These are phyloP conservation scores for Chlorociboria aeruginascens DNA, from an alignment of 495 filamentous ascomycete genomes.

Conservation along the genomic window DNA sequence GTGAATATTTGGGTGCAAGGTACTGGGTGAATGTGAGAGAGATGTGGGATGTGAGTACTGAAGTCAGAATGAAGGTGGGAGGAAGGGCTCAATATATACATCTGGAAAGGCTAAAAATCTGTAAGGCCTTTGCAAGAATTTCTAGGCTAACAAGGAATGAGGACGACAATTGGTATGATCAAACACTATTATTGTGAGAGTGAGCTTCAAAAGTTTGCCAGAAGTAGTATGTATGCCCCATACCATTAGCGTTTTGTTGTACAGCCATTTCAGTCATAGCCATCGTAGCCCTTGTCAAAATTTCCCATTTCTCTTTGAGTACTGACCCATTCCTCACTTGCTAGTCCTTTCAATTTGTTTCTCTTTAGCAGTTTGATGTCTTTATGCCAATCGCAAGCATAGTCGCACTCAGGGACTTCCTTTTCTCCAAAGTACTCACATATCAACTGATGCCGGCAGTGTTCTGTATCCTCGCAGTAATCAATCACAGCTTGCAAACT, in stretches of 20 bases:
- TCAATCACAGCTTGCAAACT: conserved; percentile 48
- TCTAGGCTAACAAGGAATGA: neutral
- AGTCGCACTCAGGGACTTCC: conserved; percentile 52
- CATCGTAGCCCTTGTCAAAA: conserved; percentile 34
- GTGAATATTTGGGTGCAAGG: neutral
- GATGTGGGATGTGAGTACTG: neutral
- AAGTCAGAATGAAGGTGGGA: neutral
- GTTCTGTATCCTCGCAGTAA: conserved; percentile 67
- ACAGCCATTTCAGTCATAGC: conserved; percentile 19
- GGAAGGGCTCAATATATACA: neutral
- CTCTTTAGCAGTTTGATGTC: conserved; percentile 48
- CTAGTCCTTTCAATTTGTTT: conserved; percentile 49
- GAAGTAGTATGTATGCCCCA: no score
- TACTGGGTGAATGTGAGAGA: neutral
- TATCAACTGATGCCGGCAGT: conserved; percentile 68
- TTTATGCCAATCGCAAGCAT: conserved; percentile 87
- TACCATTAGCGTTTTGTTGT: no score
- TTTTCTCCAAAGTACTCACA: conserved; percentile 72
- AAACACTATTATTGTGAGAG: no score
- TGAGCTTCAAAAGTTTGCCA: no score
- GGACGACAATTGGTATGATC: no score
- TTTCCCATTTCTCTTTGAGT: conserved; percentile 53
- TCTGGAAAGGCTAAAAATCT: neutral
- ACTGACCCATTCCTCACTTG: conserved; percentile 61
- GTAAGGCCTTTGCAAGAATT: neutral